These are phyloP conservation scores for Paradendryphiella salina DNA, from an alignment of 2,329 filamentous ascomycete species.

Conservation along the genomic window DNA sequence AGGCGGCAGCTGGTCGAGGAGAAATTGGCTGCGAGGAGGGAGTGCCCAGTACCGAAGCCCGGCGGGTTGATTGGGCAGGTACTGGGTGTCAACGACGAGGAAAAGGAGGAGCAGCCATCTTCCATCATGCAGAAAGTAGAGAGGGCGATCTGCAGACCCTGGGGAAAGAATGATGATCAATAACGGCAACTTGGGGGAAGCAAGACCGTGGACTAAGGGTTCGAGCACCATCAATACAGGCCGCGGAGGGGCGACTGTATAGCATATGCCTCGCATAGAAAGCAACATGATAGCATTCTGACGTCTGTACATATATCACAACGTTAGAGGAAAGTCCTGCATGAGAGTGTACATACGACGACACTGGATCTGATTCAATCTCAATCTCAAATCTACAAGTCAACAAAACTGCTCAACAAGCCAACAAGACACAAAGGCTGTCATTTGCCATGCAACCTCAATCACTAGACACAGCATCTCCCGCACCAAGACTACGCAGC, in stretches of 20 bases:
- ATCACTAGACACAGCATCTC: neutral
- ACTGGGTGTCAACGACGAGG: constrained; percentile 62
- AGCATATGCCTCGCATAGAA: neutral
- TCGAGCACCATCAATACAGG: neutral
- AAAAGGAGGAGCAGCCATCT: constrained; percentile 18
- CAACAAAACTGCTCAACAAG: neutral
- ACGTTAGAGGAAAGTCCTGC: neutral
- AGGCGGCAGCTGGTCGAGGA: constrained; percentile 24
- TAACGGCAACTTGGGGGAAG: constrained; percentile 6
- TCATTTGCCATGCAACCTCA: too few species aligned
- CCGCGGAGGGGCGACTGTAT: neutral
- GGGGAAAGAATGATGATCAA: constrained; percentile 15
- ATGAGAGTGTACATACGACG: constrained; percentile 7
- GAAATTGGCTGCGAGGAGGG: constrained; percentile 55
- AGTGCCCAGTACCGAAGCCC: constrained; percentile 93
- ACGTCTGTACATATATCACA: constrained; percentile 2
- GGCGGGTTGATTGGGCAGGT: constrained; percentile 75
- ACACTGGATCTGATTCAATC: neutral
- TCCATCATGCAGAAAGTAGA: constrained; percentile 18
- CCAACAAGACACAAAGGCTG: neutral
- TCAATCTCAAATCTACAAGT: neutral
- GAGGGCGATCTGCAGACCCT: constrained; percentile 15
- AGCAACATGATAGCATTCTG: neutral
- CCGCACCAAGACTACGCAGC: neutral
- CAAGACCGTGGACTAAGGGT: neutral